A percentile compares a stretch with the other conserved stretches of the same genome.
Conservation (phyloP, 495 filamentous ascomycete genomes). For the Entonaema liquescens region DNA sequence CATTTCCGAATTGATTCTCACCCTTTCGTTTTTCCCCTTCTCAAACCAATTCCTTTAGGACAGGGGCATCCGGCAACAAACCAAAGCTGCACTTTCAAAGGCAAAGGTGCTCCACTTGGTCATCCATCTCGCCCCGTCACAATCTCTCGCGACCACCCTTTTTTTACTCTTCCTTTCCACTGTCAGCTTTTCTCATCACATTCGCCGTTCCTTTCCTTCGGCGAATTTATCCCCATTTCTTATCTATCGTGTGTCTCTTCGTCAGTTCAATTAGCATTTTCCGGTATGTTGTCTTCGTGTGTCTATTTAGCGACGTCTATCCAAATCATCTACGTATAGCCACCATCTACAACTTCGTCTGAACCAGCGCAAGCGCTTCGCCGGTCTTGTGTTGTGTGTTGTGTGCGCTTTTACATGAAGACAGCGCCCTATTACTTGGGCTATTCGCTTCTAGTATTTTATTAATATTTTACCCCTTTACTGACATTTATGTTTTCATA, state of each 20-base stretch:
- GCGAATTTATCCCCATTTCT: slow-evolving; percentile 43
- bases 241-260: slow-evolving; percentile 29
- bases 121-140: slow-evolving; percentile 43
- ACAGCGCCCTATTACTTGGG: not conserved
- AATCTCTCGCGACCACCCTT: slow-evolving; percentile 44
- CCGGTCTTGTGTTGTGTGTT: slow-evolving; percentile 6
- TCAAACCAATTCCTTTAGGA: slow-evolving; percentile 24
- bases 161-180: slow-evolving; percentile 44
- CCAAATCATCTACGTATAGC: not conserved
- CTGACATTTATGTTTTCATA: slow-evolving; percentile 10
- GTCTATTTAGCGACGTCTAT: slow-evolving; percentile 7
- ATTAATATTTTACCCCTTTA: slow-evolving; percentile 4
- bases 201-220: slow-evolving; percentile 41
- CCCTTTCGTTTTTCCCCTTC: slow-evolving; percentile 41
- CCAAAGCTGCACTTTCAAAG: slow-evolving; percentile 34
- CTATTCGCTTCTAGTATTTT: not conserved
- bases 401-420: slow-evolving; percentile 2
- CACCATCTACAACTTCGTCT: not conserved
- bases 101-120: slow-evolving; percentile 38
- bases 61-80: slow-evolving; percentile 36
- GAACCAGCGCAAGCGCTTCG: slow-evolving; percentile 17
- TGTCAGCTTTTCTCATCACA: slow-evolving; percentile 41
- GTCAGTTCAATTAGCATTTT: slow-evolving; percentile 33
- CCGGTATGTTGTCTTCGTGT: slow-evolving; percentile 39
- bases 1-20: slow-evolving; percentile 45